Base-by-base conservation (phyloP, 352 stramenopile genomes). In the Globisporangium takayamanum region DNA sequence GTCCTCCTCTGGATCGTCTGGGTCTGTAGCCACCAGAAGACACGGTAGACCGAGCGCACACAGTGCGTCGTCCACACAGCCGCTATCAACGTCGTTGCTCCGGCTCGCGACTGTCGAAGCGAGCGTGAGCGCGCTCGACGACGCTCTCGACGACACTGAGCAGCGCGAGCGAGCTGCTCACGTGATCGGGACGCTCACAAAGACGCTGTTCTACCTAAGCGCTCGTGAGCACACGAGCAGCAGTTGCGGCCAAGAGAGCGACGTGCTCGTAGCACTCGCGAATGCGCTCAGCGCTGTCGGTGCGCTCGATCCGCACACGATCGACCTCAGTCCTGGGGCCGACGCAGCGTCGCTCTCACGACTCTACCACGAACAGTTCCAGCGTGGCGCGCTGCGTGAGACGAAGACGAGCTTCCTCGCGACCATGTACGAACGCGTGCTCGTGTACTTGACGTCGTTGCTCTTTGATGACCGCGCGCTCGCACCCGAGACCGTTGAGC, bases 271-370 rank as follows among this genome's bases (percentile, higher is more conserved):
- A 4, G 67, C 68, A 30, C 70, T 91, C 51, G 81, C 81, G 11
- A 66, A 89, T 63, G 72, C 67, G 18, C 75, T 94, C 44, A 84
- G 84, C 5, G 78, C 87, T 44, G 55, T 92, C 36, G 84, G 84
- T 12, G 66, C 76, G 12, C 73, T 89, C 26, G 74, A 89, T 64
- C 55, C 66, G 1, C 72, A 72, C 44, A 70, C 80, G 20, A 84
- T 85, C 47, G 72, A 91, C n/a, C 53, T 92, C 33, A 90, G 69
- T 36, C 73, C 71, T 45, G 78, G 73, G 30, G 57, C 76, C 28
- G 59, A 89, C 22, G 57, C 63, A 14, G 67, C 71, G 7, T 66
- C 84, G 46, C 62, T 92, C 18, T 80, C 66, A 15, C 73, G 70
- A 1, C 64, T 90, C 16, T 88, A 87, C 60, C 67, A 72, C 26